Evolutionary conservation across 2,329 filamentous ascomycete species (phyloP).

Genomic region (Colletotrichum orchidophilum): DNA sequence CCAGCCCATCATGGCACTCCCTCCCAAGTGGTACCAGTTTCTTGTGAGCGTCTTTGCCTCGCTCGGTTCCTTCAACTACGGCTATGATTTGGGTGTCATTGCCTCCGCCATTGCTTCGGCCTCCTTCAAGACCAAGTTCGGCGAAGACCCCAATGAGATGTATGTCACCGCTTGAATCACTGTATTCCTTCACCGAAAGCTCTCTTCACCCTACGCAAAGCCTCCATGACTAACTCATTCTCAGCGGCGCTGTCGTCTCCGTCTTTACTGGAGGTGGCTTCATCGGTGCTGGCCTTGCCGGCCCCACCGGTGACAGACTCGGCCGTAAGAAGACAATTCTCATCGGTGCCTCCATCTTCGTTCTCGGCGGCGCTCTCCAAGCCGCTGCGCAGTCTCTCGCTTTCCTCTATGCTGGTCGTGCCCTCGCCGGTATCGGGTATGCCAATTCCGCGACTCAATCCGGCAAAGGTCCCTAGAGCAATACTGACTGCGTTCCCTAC

Average conservation of each 20-base stretch:
- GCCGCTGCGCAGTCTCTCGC: constrained; percentile 68
- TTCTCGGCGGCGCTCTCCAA: constrained; percentile 77
- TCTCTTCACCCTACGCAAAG: not conserved
- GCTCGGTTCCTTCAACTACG: constrained; percentile 63
- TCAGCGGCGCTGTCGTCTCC: constrained; percentile 75
- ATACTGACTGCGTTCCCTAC: not conserved
- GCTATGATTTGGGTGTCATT: constrained; percentile 65
- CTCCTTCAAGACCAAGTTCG: constrained; percentile 53
- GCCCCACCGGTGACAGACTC: constrained; percentile 68
- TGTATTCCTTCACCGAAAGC: not conserved
- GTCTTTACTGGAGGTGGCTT: constrained; percentile 84
- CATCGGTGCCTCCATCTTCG: constrained; percentile 75
- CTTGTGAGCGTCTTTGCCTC: constrained; percentile 65
- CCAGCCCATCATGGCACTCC: constrained; percentile 49
- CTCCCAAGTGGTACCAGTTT: constrained; percentile 59
- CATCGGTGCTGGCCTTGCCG: constrained; percentile 72
- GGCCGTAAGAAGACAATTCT: constrained; percentile 79
- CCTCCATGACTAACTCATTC: not conserved
- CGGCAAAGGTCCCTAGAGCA: not conserved
- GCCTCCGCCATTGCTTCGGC: constrained; percentile 61
- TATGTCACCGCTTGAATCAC: constrained; percentile 35
- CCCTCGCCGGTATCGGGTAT: constrained; percentile 70
- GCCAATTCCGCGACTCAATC: not conserved
- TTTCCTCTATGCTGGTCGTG: constrained; percentile 76
- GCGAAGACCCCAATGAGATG: constrained; percentile 47